These are phyloP conservation scores for Bondarzewia mesenterica DNA, from an alignment of 1,284 basidiomycete species.

Conservation along the genomic window DNA sequence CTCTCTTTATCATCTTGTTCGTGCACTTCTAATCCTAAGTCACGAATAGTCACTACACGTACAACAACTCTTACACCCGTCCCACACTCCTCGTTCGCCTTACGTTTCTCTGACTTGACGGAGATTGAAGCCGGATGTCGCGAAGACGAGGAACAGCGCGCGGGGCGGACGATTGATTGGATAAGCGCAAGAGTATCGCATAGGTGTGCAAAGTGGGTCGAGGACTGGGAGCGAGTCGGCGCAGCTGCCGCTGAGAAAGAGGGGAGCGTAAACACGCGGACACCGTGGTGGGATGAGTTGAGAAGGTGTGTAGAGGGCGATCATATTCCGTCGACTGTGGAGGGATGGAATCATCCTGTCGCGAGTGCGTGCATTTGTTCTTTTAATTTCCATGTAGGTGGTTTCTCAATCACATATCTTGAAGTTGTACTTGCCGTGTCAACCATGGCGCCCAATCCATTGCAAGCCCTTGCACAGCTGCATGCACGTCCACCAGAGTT, in stretches of 20 bases:
- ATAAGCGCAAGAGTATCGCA: constrained; percentile 59
- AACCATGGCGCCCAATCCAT: constrained; percentile 65
- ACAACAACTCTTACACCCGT: constrained; percentile 64
- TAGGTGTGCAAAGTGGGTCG: constrained; percentile 59
- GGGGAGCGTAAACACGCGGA: constrained; percentile 26
- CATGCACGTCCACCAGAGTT: constrained; percentile 58
- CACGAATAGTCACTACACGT: constrained; percentile 56
- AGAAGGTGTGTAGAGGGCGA: constrained; percentile 69
- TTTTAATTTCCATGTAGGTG: background rate
- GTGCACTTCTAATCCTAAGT: background rate
- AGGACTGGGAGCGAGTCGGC: constrained; percentile 28
- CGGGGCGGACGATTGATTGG: constrained; percentile 73
- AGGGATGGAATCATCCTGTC: constrained; percentile 79
- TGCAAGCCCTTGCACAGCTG: constrained; percentile 65
- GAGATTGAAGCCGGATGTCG: constrained; percentile 63
- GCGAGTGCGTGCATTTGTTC: constrained; percentile 43
- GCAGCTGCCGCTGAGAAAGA: constrained; percentile 19
- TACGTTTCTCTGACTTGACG: constrained; percentile 66
- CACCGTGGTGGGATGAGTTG: constrained; percentile 82
- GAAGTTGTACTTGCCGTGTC: constrained; percentile 73
- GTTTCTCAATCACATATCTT: constrained; percentile 11
- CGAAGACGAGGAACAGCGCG: constrained; percentile 71
- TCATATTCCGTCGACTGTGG: constrained; percentile 54
- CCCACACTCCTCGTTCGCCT: constrained; percentile 58
- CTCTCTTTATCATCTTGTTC: constrained; percentile 4